Percentiles rank a stretch among this genome's conserved stretches.
These are phyloP conservation scores for Aspergillus sergii DNA, from an alignment of 2,329 filamentous ascomycete species.

Conservation along the genomic window DNA sequence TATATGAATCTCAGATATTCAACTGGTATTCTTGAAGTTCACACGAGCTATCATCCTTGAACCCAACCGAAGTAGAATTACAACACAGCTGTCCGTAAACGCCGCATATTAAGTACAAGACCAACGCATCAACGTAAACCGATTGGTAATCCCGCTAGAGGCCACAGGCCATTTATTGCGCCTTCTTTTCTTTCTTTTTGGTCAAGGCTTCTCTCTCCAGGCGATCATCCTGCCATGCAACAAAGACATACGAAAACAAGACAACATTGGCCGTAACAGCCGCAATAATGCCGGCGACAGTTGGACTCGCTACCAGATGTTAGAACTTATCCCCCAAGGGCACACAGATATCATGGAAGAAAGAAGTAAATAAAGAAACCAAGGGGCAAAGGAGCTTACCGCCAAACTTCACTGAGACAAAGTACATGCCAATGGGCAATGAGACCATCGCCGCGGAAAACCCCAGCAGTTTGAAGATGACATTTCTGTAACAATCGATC, in stretches of 20 bases:
- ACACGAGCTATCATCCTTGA: neutral
- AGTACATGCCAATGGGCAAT: slow-evolving; percentile 86
- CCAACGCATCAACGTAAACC: neutral
- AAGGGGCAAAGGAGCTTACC: slow-evolving; percentile 55
- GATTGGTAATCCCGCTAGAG: neutral
- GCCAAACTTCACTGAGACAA: slow-evolving; percentile 76
- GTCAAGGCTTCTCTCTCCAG: slow-evolving; percentile 71
- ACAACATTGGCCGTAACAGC: slow-evolving; percentile 91
- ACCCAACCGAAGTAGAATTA: neutral
- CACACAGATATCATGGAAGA: neutral
- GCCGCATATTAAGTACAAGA: slow-evolving; percentile 7
- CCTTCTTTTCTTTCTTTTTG: slow-evolving; percentile 56
- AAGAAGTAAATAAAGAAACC: neutral
- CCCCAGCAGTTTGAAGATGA: slow-evolving; percentile 85
- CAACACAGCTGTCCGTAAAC: slow-evolving; percentile 8
- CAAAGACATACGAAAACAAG: slow-evolving; percentile 83
- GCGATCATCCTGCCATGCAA: slow-evolving; percentile 87
- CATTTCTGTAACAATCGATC: slow-evolving; percentile 57
- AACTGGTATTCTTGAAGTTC: neutral
- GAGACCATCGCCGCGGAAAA: slow-evolving; percentile 93
- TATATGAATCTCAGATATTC: neutral
- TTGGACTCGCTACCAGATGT: slow-evolving; percentile 74
- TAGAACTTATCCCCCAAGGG: neutral
- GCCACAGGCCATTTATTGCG: slow-evolving; percentile 32
- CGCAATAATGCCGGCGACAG: slow-evolving; percentile 80